Evolutionary conservation across 2,329 filamentous ascomycete genomes (phyloP).

Genomic region (Alternaria alternata): DNA sequence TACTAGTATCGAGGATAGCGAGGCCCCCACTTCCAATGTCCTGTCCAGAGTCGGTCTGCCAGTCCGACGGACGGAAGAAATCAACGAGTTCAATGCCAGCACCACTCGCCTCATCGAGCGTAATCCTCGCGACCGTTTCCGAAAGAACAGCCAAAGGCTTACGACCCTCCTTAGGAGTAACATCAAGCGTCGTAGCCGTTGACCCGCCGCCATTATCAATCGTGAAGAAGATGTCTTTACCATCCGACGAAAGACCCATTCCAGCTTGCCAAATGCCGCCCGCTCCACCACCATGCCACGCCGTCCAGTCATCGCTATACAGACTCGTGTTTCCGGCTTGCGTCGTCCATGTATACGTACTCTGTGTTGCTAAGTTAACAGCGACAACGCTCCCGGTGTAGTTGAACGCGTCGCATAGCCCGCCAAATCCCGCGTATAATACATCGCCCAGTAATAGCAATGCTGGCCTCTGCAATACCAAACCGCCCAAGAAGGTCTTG

Average conservation of each 20-base stretch:
- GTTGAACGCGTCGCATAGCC: conserved; percentile 65
- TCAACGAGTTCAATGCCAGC: conserved; percentile 24
- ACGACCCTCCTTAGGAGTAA: conserved; percentile 8
- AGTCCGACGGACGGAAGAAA: conserved; percentile 25
- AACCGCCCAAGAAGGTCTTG: conserved; percentile 62
- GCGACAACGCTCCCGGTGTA: conserved; percentile 54
- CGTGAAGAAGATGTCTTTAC: conserved; percentile 28
- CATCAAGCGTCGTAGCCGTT: conserved; percentile 7
- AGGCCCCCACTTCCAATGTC: conserved; percentile 28
- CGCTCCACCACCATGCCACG: conserved; percentile 28
- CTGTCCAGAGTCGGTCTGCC: conserved; percentile 15
- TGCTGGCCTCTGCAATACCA: conserved; percentile 61
- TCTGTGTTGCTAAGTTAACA: conserved; percentile 24
- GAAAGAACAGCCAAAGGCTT: conserved; percentile 17
- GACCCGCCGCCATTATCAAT: conserved; percentile 23
- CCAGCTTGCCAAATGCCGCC: conserved; percentile 31
- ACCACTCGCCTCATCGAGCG: conserved; percentile 12
- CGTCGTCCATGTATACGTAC: conserved; percentile 26
- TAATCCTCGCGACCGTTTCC: conserved; percentile 19
- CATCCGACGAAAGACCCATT: conserved; percentile 26
- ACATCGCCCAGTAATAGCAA: conserved; percentile 57
- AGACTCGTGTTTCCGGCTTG: conserved; percentile 20
- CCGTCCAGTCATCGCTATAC: conserved; percentile 27
- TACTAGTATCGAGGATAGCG: conserved; percentile 23
- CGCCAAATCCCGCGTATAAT: conserved; percentile 63